Conservation (phyloP, 768 basidiomycete species). For the Leccinellum rugosiceps region DNA sequence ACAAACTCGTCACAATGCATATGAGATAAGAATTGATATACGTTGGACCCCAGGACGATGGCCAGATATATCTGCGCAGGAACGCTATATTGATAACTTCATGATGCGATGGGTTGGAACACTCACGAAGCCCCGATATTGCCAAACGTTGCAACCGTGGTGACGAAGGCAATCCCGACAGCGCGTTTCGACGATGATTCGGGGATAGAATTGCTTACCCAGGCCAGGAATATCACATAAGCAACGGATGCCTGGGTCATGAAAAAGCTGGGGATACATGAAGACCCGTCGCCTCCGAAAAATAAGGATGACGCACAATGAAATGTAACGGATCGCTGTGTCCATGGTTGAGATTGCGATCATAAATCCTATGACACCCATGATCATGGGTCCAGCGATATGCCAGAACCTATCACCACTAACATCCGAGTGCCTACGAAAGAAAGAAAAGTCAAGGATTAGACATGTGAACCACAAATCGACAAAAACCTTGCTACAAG, state of each 20-base stretch:
- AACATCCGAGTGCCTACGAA: constrained; percentile 65
- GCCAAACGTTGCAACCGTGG: constrained; percentile 74
- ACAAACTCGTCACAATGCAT: constrained; percentile 55
- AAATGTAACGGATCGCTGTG: constrained; percentile 57
- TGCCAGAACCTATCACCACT: constrained; percentile 72
- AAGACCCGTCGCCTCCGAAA: background rate
- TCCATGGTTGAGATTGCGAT: constrained; percentile 63
- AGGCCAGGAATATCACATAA: constrained; percentile 60
- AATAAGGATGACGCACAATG: constrained; percentile 41
- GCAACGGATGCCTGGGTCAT: constrained; percentile 72
- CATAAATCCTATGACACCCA: constrained; percentile 65
- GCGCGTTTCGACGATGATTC: constrained; percentile 81
- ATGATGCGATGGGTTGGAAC: constrained; percentile 4
- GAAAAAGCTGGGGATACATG: constrained; percentile 50
- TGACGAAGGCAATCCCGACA: constrained; percentile 77
- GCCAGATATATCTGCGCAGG: constrained; percentile 57
- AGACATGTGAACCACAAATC: background rate
- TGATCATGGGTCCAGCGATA: constrained; percentile 47
- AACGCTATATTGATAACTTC: background rate
- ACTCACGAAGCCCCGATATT: constrained; percentile 79
- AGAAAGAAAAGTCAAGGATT: constrained; percentile 1
- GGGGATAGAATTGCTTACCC: constrained; percentile 58
- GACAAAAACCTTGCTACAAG: constrained; percentile 42
- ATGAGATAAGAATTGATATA: constrained; percentile 74
- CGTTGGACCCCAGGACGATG: constrained; percentile 61